Base-by-base conservation (phyloP, 2,329 filamentous ascomycete genomes). In the Emmonsiellopsis sp. region DNA sequence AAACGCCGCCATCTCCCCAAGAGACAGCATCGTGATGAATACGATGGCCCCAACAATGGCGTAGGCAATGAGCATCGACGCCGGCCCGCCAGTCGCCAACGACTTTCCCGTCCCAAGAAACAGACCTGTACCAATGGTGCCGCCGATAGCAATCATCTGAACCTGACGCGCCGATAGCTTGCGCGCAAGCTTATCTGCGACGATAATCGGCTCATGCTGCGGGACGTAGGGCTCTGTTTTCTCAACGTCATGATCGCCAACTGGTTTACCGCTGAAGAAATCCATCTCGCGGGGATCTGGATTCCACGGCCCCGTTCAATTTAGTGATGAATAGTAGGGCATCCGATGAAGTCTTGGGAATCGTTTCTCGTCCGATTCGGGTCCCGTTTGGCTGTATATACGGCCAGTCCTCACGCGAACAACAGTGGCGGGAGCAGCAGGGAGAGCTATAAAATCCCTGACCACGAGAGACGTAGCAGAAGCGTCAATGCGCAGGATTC, bases 51-150 rank as follows among this genome's bases (percentile, higher is more conserved):
- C 80, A 50, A 79, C 76, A 56, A 82, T 77, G 44, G 74, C 66
- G 59, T 82, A 84, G 36, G 74, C 74, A 43, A 84, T 74, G 9
- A 84, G 68, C 59, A 82, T 74, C 3, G 79, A 80, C 0, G 77
- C 80, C 4, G 82, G 82, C 0, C 82, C 82, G 33, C 79, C 82
- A 0, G 74, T 82, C 1, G 79, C 74, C 40, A 85, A 66, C 3
- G 80, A 77, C 61, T 79, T 80, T 8, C 82, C 82, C 0, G 80
- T 82, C 33, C 82, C 81, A 5, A 85, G 71, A 58, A 85, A 85
- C 3, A 85, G 66, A 2, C 82, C 82, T 0, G 81, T 84, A 7
- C 58, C 69, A 45, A 74, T 74, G 6, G 70, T 73, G 21, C 71
- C 71, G 5, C 69, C 71, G 53, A 74, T 73, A 43, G 82, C 83